A percentile compares a stretch with the other conserved stretches of the same genome.
Conservation (phyloP, 106 monocot genomes). For the Acorus gramineus region DNA sequence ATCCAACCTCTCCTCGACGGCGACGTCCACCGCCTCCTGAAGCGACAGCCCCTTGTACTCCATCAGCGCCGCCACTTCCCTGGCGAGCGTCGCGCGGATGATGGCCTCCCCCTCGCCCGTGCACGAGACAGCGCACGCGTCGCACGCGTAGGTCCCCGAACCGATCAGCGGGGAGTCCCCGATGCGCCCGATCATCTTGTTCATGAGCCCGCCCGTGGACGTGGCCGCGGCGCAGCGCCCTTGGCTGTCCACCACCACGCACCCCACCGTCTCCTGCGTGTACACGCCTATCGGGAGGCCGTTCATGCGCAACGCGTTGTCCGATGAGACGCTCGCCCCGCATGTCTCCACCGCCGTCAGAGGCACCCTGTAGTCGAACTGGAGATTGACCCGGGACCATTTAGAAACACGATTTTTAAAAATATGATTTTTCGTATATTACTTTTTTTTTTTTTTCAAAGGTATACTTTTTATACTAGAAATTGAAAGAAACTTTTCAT, state of each 20-base stretch:
- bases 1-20: conserved; percentile 57
- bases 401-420: no score
- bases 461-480: no score
- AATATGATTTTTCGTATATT: no score
- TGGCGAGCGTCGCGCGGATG: conserved; percentile 51
- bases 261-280: conserved; percentile 92
- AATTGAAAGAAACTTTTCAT: no score
- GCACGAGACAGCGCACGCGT: conserved; percentile 71
- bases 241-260: conserved; percentile 56
- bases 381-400: neutral
- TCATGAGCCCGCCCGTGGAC: conserved; percentile 94
- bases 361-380: conserved; percentile 90
- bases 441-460: no score
- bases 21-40: conserved; percentile 66
- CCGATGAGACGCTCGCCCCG: conserved; percentile 22
- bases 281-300: conserved; percentile 82
- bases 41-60: conserved; percentile 67
- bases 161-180: conserved; percentile 94
- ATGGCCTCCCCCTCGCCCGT: conserved; percentile 90
- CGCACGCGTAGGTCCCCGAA: conserved; percentile 82
- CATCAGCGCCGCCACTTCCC: conserved; percentile 91
- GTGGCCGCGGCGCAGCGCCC: conserved; percentile 76
- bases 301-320: conserved; percentile 46
- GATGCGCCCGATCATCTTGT: conserved; percentile 78
- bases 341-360: conserved; percentile 25